phyloP scores from a whole-genome alignment of 2,329 filamentous ascomycete genomes.

The Bimuria novae-zelandiae region DNA sequence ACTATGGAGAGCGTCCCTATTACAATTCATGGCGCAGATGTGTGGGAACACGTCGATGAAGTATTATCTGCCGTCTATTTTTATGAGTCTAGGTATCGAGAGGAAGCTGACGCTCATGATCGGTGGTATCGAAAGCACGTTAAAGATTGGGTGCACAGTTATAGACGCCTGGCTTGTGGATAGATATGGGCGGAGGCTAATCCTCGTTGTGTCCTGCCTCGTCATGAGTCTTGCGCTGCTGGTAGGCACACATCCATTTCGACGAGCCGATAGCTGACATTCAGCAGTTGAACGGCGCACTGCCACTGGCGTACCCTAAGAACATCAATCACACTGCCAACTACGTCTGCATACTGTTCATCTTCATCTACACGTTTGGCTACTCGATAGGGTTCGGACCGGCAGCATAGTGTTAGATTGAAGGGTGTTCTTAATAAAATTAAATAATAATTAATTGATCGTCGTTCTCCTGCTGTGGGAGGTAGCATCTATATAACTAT shows the following conservation, averaged over 20 bases:
- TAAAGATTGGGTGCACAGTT: constrained; percentile 62
- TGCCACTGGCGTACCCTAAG: constrained; percentile 57
- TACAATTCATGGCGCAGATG: constrained; percentile 64
- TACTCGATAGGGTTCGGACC: constrained; percentile 64
- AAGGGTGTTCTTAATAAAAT: too few relatives aligned
- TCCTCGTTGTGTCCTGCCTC: constrained; percentile 55
- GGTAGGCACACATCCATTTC: constrained; percentile 41
- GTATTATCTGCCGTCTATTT: constrained; percentile 62
- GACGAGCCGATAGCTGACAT: neutral
- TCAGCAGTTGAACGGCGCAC: constrained; percentile 58
- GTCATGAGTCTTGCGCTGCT: constrained; percentile 61
- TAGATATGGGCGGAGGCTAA: constrained; percentile 55
- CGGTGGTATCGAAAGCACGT: constrained; percentile 61
- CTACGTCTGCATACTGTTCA: constrained; percentile 58
- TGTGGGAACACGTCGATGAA: constrained; percentile 65
- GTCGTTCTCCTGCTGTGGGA: too few relatives aligned
- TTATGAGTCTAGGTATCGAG: constrained; percentile 56
- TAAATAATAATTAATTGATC: too few relatives aligned
- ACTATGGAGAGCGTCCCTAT: constrained; percentile 60
- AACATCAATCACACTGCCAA: constrained; percentile 56
- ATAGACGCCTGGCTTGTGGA: constrained; percentile 64
- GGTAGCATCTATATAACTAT: too few relatives aligned
- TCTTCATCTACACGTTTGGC: constrained; percentile 63
- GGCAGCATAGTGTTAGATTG: constrained; percentile 62
- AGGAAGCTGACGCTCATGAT: constrained; percentile 57